These are phyloP conservation scores for Lenzites betulinus DNA, from an alignment of 768 basidiomycete genomes.

Conservation along the genomic window DNA sequence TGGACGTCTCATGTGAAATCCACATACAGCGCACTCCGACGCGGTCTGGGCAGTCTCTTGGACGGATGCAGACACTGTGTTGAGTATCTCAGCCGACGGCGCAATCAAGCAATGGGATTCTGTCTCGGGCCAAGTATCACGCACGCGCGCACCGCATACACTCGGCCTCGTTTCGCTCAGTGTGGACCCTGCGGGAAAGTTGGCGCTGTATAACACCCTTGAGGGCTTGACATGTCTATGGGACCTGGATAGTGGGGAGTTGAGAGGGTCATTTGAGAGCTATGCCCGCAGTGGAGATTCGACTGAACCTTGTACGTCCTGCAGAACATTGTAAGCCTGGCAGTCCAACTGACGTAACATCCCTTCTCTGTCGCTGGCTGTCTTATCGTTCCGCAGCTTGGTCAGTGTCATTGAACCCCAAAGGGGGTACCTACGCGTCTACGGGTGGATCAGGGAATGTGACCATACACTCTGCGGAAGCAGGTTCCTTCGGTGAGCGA, in stretches of 20 bases:
- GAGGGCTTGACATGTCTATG: conserved; percentile 82
- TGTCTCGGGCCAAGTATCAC: conserved; percentile 61
- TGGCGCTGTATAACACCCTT: conserved; percentile 76
- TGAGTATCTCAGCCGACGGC: conserved; percentile 81
- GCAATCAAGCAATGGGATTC: conserved; percentile 74
- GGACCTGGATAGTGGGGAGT: conserved; percentile 63
- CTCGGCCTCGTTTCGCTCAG: conserved; percentile 86
- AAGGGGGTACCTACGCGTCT: conserved; percentile 71
- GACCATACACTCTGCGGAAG: conserved; percentile 67
- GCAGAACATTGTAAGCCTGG: too few species aligned
- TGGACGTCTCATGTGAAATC: conserved; percentile 3
- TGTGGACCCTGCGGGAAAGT: conserved; percentile 61
- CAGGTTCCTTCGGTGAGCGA: conserved; percentile 67
- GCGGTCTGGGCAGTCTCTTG: conserved; percentile 79
- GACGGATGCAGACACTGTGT: conserved; percentile 59
- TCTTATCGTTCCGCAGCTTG: conserved; percentile 53
- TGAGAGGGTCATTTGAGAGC: conserved; percentile 72
- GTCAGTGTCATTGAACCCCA: conserved; percentile 81
- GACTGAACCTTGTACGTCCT: conserved; percentile 67
- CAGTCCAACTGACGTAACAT: not conserved
- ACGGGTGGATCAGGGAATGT: conserved; percentile 74
- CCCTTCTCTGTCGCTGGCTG: not conserved
- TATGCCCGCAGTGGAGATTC: conserved; percentile 57
- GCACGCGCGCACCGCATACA: conserved; percentile 69
- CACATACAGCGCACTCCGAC: conserved; percentile 66